Conservation (phyloP, 1,139 yeast species). For the Yamadazyma friedrichii region DNA sequence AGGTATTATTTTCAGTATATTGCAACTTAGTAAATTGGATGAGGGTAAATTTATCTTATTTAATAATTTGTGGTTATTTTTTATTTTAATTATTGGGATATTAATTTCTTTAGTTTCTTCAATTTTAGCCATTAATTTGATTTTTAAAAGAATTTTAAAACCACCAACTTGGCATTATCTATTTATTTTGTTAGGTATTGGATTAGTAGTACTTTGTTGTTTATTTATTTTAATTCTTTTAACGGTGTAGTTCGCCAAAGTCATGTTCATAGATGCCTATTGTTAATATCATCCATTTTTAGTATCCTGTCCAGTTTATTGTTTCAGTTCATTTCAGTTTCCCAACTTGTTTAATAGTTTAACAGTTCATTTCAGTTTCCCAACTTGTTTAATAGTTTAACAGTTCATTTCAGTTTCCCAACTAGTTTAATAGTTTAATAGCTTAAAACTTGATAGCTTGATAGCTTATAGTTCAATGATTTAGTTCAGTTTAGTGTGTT, state of each 20-base stretch:
- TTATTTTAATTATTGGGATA: conserved; percentile 34
- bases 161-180: conserved; percentile 13
- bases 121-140: conserved; percentile 13
- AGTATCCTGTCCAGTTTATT: too few relatives aligned
- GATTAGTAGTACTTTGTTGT: conserved; percentile 9
- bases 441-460: too few relatives aligned
- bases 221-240: conserved; percentile 8
- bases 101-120: conserved; percentile 31
- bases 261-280: too few relatives aligned
- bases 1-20: conserved; percentile 41
- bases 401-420: too few relatives aligned
- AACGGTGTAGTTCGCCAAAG: too few relatives aligned
- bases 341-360: too few relatives aligned
- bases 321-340: too few relatives aligned
- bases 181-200: conserved; percentile 13
- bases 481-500: too few relatives aligned
- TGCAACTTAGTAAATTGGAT: conserved; percentile 22
- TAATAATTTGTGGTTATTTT: conserved; percentile 34
- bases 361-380: too few relatives aligned
- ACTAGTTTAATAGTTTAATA: too few relatives aligned
- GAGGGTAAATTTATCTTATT: conserved; percentile 21
- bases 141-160: conserved; percentile 11
- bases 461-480: not conserved
- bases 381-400: too few relatives aligned
- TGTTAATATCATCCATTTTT: not conserved